A percentile compares a stretch with the other conserved stretches of the same genome.
Conservation (phyloP, 148 eudicot genomes). For the Oxyria digyna region DNA sequence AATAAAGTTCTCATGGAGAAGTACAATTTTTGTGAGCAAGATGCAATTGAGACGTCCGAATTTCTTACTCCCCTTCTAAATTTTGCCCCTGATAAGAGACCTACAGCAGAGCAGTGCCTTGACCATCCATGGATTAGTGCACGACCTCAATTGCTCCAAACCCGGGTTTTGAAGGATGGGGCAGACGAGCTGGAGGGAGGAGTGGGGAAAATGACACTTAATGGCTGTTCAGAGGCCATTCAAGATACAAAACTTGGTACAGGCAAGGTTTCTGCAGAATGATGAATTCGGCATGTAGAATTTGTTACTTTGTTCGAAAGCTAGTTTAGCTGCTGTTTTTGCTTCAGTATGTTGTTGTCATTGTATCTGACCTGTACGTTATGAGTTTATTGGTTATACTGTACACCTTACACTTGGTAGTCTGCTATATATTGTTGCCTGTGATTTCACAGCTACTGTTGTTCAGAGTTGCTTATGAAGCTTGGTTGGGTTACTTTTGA, state of each 20-base stretch:
- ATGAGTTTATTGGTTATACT: no score
- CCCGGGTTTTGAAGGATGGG: slow-evolving; percentile 16
- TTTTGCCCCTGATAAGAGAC: slow-evolving; percentile 49
- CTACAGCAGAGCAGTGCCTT: slow-evolving; percentile 44
- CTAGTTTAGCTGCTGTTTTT: not conserved
- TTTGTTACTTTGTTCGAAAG: not conserved
- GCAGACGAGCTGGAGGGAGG: slow-evolving; percentile 32
- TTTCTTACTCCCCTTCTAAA: slow-evolving; percentile 44
- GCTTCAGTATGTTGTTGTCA: not conserved
- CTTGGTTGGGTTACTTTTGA: no score
- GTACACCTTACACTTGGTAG: no score
- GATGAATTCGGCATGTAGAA: not conserved
- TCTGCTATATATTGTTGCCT: no score
- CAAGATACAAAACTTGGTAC: not conserved
- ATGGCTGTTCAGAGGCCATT: not conserved
- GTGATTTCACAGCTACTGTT: no score
- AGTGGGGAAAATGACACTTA: slow-evolving; percentile 25
- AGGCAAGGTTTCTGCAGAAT: not conserved
- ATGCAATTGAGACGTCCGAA: slow-evolving; percentile 35
- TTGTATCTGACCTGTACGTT: no score
- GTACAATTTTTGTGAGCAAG: slow-evolving; percentile 45
- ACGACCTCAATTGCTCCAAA: not conserved
- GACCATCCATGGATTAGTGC: slow-evolving; percentile 37
- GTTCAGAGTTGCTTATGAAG: no score
- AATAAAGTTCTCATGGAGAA: slow-evolving; percentile 49